Conservation (phyloP, 306 rosid genomes). For the Trifolium subterraneum region DNA sequence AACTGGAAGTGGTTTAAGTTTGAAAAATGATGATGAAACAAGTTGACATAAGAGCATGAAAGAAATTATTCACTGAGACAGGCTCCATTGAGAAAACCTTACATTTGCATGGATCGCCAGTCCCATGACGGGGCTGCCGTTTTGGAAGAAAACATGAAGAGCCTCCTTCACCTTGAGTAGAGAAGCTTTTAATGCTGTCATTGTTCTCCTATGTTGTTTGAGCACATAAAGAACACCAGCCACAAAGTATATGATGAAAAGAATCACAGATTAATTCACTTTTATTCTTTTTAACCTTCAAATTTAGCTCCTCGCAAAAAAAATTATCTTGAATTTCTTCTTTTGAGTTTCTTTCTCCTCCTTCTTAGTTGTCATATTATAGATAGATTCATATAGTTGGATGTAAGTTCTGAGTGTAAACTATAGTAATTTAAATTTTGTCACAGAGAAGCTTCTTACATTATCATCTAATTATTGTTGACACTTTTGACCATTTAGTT, state of each 20-base stretch:
- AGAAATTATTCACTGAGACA: constrained; percentile 7
- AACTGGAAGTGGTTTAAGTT: constrained; percentile 94
- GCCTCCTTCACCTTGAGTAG: constrained; percentile 15
- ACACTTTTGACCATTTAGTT: not conserved
- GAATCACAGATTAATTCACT: constrained; percentile 16
- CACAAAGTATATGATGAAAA: constrained; percentile 12
- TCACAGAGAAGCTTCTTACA: constrained; percentile 13
- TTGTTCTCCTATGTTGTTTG: constrained; percentile 26
- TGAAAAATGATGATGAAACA: constrained; percentile 51
- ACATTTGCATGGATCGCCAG: constrained; percentile 28
- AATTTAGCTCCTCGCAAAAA: not conserved
- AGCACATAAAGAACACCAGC: constrained; percentile 11
- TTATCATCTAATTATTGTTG: constrained; percentile 3
- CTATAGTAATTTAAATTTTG: constrained; percentile 7
- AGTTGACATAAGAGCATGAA: constrained; percentile 23
- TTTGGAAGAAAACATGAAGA: constrained; percentile 30
- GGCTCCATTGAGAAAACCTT: constrained; percentile 40
- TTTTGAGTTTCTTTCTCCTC: too few relatives aligned
- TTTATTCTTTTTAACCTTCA: not conserved
- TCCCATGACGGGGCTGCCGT: not conserved
- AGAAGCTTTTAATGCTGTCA: constrained; percentile 11
- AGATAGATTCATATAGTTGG: constrained; percentile 31
- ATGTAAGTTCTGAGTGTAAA: constrained; percentile 39
- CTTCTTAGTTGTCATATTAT: not conserved
- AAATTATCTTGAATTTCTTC: not conserved